Evolutionary conservation across 345 rosid genomes (phyloP).

Genomic region (Eucalyptus regnans): DNA sequence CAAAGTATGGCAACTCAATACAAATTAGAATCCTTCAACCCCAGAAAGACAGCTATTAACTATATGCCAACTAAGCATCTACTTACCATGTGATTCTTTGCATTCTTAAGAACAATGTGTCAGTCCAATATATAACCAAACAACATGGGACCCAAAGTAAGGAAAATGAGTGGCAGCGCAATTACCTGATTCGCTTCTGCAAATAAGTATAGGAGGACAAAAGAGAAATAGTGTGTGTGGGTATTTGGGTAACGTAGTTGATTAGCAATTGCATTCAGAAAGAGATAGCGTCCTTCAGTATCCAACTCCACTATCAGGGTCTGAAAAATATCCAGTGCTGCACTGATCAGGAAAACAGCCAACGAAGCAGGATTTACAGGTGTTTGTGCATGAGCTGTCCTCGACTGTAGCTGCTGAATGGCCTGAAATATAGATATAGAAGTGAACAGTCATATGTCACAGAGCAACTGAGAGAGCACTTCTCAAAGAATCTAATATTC

Average conservation of each 20-base stretch:
- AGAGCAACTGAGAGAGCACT: background rate
- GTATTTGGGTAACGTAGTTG: slow-evolving; percentile 98
- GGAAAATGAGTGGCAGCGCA: background rate
- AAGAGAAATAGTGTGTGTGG: slow-evolving; percentile 96
- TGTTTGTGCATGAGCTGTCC: slow-evolving; percentile 59
- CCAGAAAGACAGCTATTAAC: background rate
- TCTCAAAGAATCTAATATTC: background rate
- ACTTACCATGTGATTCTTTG: background rate
- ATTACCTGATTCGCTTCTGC: slow-evolving; percentile 79
- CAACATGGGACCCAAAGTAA: background rate
- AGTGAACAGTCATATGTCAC: background rate
- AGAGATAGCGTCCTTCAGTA: slow-evolving; percentile 93
- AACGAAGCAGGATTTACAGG: slow-evolving; percentile 29
- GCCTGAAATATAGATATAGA: slow-evolving; percentile 28
- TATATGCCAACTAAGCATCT: background rate
- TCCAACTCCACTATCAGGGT: slow-evolving; percentile 74
- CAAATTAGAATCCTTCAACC: background rate
- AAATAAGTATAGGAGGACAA: slow-evolving; percentile 72
- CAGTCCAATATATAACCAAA: background rate
- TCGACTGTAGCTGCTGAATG: slow-evolving; percentile 67
- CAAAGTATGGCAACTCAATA: background rate
- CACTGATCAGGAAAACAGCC: slow-evolving; percentile 40
- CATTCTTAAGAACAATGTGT: background rate
- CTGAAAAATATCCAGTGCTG: slow-evolving; percentile 86
- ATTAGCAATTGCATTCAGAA: slow-evolving; percentile 87